A percentile compares a stretch with the other conserved stretches of the same genome.
These are phyloP conservation scores for Aspergillus leporis DNA, from an alignment of 495 filamentous ascomycete species.

Conservation along the genomic window DNA sequence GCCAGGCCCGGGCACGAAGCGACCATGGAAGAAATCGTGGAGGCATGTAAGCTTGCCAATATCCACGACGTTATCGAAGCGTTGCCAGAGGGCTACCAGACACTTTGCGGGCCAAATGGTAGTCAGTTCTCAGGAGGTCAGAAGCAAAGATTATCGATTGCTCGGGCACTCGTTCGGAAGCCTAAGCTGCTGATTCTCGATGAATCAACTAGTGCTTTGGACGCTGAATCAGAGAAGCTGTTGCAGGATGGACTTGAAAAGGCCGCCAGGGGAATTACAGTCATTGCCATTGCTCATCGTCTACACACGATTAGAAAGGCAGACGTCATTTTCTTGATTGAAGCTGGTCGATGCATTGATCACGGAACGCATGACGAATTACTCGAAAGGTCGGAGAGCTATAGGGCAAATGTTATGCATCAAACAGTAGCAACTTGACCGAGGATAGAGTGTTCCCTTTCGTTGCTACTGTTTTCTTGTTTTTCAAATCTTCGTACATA, in stretches of 20 bases:
- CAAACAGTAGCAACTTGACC: conserved; percentile 18
- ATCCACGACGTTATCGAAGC: conserved; percentile 58
- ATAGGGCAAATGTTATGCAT: conserved; percentile 55
- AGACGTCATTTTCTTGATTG: conserved; percentile 74
- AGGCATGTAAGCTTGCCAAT: conserved; percentile 55
- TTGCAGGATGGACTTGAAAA: conserved; percentile 69
- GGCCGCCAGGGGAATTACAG: conserved; percentile 69
- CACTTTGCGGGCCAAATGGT: conserved; percentile 63
- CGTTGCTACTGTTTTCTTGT: too few relatives aligned
- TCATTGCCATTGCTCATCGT: conserved; percentile 77
- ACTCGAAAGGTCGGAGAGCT: conserved; percentile 57
- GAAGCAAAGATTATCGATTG: conserved; percentile 74
- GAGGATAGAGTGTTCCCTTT: neutral
- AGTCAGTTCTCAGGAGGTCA: conserved; percentile 72
- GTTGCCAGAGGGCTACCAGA: conserved; percentile 63
- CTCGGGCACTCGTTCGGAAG: conserved; percentile 71
- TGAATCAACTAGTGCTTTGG: conserved; percentile 76
- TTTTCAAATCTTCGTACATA: too few relatives aligned
- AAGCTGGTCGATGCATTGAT: conserved; percentile 65
- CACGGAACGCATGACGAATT: conserved; percentile 68
- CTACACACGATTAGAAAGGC: conserved; percentile 74
- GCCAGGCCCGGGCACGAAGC: conserved; percentile 41
- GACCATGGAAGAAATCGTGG: conserved; percentile 50
- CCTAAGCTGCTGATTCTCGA: conserved; percentile 73
- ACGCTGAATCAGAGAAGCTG: conserved; percentile 69